These are phyloP conservation scores for Sordariomycetes sp. DNA, from an alignment of 2,329 filamentous ascomycete species.

Conservation along the genomic window DNA sequence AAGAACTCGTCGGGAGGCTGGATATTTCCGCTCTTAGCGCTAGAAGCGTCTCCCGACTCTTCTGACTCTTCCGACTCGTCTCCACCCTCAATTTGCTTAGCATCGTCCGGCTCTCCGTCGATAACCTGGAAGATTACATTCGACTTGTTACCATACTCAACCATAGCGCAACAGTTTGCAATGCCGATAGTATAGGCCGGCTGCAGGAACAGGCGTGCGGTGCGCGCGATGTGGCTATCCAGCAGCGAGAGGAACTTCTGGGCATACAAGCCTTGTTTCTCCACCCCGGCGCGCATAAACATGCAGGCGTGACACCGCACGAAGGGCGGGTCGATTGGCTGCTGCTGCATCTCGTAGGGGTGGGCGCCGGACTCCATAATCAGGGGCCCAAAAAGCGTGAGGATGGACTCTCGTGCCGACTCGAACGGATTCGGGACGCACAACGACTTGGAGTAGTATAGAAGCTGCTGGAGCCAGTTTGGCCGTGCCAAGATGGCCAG, in stretches of 20 bases:
- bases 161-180: background rate
- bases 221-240: slow-evolving; percentile 43
- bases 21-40: background rate
- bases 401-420: slow-evolving; percentile 58
- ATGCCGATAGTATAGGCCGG: slow-evolving; percentile 38
- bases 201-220: slow-evolving; percentile 40
- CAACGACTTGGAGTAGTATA: slow-evolving; percentile 60
- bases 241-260: slow-evolving; percentile 41
- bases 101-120: background rate
- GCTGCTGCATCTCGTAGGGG: slow-evolving; percentile 16
- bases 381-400: slow-evolving; percentile 56
- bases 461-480: slow-evolving; percentile 59
- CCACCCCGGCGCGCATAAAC: slow-evolving; percentile 39
- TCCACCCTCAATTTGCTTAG: background rate
- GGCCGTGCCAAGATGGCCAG: slow-evolving; percentile 68
- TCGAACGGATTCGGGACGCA: slow-evolving; percentile 57
- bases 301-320: slow-evolving; percentile 55
- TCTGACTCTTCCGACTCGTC: background rate
- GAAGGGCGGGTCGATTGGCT: slow-evolving; percentile 43
- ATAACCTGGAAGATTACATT: background rate
- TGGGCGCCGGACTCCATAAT: slow-evolving; percentile 26
- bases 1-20: background rate
- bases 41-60: background rate
- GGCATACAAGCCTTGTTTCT: slow-evolving; percentile 32
- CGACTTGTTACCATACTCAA: slow-evolving; percentile 1